A percentile compares a stretch with the other conserved stretches of the same genome.
phyloP scores from a whole-genome alignment of 192 early-diverging fungal genomes.

The Entomortierella lignicola region DNA sequence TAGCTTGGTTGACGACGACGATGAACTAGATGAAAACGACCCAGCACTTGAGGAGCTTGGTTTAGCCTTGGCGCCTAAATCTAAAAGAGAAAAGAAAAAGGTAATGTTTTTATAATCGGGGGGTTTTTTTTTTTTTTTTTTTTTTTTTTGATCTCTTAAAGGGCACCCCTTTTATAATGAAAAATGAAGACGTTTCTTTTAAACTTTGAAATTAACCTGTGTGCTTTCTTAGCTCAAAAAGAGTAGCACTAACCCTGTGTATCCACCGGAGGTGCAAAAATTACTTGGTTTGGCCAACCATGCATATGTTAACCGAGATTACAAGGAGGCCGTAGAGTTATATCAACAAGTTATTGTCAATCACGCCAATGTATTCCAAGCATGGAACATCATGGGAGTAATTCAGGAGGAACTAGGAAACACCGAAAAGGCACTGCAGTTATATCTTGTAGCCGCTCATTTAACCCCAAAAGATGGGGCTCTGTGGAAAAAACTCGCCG shows the following conservation, averaged over 20 bases:
- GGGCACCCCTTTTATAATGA: background rate
- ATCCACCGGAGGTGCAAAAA: conserved; percentile 62
- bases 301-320: conserved; percentile 76
- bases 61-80: conserved; percentile 30
- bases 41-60: conserved; percentile 49
- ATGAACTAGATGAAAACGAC: conserved; percentile 35
- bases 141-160: background rate
- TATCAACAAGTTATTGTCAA: conserved; percentile 83
- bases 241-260: conserved; percentile 20
- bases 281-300: conserved; percentile 83
- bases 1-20: conserved; percentile 25
- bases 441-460: conserved; percentile 92
- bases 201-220: background rate
- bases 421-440: conserved; percentile 74
- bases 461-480: conserved; percentile 75
- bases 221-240: conserved; percentile 1
- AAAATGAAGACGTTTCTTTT: too few species aligned
- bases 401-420: conserved; percentile 91
- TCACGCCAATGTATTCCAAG: conserved; percentile 75
- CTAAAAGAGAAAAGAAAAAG: conserved; percentile 41
- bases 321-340: conserved; percentile 75
- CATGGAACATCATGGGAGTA: conserved; percentile 91
- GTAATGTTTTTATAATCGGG: background rate
- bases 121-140: background rate
- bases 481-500: conserved; percentile 87